Evolutionary conservation across 345 rosid genomes (phyloP).

Genomic region (Toxicodendron radicans): DNA sequence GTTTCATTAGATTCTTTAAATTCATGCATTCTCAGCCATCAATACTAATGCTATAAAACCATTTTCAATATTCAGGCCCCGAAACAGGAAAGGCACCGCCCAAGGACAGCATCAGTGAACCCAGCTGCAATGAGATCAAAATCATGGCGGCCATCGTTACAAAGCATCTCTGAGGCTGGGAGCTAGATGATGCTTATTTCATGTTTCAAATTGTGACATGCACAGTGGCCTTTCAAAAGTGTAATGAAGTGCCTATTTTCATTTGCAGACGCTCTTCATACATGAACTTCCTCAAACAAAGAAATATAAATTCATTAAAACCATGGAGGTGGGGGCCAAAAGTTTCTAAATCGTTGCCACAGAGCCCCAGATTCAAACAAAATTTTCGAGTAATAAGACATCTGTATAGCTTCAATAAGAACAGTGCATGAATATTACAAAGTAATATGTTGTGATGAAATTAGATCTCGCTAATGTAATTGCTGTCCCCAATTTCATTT

Average conservation of each 20-base stretch:
- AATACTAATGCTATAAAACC: not conserved
- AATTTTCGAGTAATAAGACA: slow-evolving; percentile 31
- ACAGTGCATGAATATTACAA: slow-evolving; percentile 23
- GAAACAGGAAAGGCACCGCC: slow-evolving; percentile 52
- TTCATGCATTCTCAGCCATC: not conserved
- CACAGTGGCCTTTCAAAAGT: slow-evolving; percentile 12
- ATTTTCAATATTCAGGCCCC: slow-evolving; percentile 34
- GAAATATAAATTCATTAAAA: slow-evolving; percentile 14
- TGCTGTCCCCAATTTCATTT: not conserved
- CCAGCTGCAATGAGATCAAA: slow-evolving; percentile 51
- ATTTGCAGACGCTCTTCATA: slow-evolving; percentile 20
- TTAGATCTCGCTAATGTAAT: not conserved
- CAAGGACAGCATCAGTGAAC: slow-evolving; percentile 41
- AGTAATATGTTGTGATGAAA: slow-evolving; percentile 11
- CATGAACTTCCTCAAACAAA: slow-evolving; percentile 8
- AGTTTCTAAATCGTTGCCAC: slow-evolving; percentile 16
- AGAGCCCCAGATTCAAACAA: slow-evolving; percentile 13
- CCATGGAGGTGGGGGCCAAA: slow-evolving; percentile 18
- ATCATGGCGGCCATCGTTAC: slow-evolving; percentile 84
- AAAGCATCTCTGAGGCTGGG: slow-evolving; percentile 78
- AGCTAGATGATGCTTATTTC: slow-evolving; percentile 48
- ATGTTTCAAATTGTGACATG: slow-evolving; percentile 4
- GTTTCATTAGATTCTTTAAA: not conserved
- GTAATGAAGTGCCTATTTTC: slow-evolving; percentile 21
- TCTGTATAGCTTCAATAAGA: slow-evolving; percentile 42